A percentile compares a stretch with the other conserved stretches of the same genome.
These are phyloP conservation scores for Aspergillus sclerotialis DNA, from an alignment of 2,329 filamentous ascomycete species.

Conservation along the genomic window DNA sequence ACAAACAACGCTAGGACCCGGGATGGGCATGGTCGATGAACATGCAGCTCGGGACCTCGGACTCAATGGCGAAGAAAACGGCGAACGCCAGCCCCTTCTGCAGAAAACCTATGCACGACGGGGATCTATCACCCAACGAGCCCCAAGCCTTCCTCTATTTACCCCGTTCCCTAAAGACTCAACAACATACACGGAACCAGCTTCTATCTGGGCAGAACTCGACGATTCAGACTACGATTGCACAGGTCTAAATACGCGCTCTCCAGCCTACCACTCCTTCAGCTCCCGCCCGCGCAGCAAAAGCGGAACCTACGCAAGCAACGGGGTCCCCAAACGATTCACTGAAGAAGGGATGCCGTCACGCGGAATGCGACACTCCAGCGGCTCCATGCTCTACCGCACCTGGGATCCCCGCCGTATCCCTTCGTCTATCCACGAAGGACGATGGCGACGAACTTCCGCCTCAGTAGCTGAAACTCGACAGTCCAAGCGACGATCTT, in stretches of 20 bases:
- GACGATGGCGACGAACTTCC: slow-evolving; percentile 18
- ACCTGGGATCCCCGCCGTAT: slow-evolving; percentile 16
- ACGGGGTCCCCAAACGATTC: slow-evolving; percentile 2
- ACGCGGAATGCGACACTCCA: slow-evolving; percentile 17
- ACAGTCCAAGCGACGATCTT: slow-evolving; percentile 10
- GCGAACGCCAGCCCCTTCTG: slow-evolving; percentile 35
- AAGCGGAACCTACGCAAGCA: slow-evolving; percentile 12
- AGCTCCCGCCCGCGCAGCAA: slow-evolving; percentile 16
- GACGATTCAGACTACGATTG: slow-evolving; percentile 58
- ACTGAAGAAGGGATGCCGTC: not conserved
- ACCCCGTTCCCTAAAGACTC: slow-evolving; percentile 36
- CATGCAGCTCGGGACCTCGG: slow-evolving; percentile 18
- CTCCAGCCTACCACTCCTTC: slow-evolving; percentile 7
- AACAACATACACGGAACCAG: slow-evolving; percentile 56
- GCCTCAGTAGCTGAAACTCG: slow-evolving; percentile 15
- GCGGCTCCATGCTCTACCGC: slow-evolving; percentile 11
- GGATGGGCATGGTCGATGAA: slow-evolving; percentile 69
- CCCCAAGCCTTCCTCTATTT: slow-evolving; percentile 26
- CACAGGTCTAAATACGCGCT: slow-evolving; percentile 6
- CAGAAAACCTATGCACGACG: slow-evolving; percentile 17
- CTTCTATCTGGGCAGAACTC: slow-evolving; percentile 82
- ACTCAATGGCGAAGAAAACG: slow-evolving; percentile 31
- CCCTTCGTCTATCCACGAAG: slow-evolving; percentile 8
- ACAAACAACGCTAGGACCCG: slow-evolving; percentile 67
- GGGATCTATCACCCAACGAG: slow-evolving; percentile 23